Evolutionary conservation across 176 grass and related monocot species (phyloP).

Genomic region (Paspalum vaginatum): DNA sequence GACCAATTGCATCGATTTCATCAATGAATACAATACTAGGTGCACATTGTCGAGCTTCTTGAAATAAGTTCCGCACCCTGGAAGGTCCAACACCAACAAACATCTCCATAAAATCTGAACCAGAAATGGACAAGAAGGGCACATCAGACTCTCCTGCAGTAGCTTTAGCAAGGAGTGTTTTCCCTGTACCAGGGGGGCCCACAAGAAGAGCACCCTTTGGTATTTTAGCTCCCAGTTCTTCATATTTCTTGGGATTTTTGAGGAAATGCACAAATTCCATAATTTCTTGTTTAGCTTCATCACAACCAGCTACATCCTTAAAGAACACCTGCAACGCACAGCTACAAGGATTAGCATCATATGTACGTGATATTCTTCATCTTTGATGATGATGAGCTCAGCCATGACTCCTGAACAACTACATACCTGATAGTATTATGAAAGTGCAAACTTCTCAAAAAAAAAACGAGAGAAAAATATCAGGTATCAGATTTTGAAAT

Average conservation of each 20-base stretch:
- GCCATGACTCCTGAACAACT: conserved; percentile 17
- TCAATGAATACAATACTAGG: conserved; percentile 96
- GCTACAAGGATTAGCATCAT: conserved; percentile 22
- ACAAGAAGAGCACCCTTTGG: conserved; percentile 97
- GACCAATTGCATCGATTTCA: conserved; percentile 96
- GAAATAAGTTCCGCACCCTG: conserved; percentile 83
- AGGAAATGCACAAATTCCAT: conserved; percentile 99
- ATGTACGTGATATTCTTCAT: conserved; percentile 19
- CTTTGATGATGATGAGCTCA: conserved; percentile 27
- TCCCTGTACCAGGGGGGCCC: conserved; percentile 83
- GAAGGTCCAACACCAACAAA: conserved; percentile 98
- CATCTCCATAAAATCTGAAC: conserved; percentile 97
- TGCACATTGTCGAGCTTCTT: conserved; percentile 80
- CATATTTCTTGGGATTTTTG: conserved; percentile 96
- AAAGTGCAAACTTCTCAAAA: not conserved
- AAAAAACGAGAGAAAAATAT: not conserved
- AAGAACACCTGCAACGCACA: conserved; percentile 69
- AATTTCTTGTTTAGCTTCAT: conserved; percentile 98
- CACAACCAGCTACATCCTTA: conserved; percentile 97
- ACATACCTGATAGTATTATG: not conserved
- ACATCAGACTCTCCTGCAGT: conserved; percentile 87
- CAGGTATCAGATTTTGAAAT: not conserved
- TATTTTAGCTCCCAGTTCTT: conserved; percentile 93
- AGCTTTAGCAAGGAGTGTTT: conserved; percentile 97
- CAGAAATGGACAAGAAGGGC: conserved; percentile 90